These are phyloP conservation scores for Tylopilus felleus DNA, from an alignment of 768 basidiomycete genomes.

Conservation along the genomic window DNA sequence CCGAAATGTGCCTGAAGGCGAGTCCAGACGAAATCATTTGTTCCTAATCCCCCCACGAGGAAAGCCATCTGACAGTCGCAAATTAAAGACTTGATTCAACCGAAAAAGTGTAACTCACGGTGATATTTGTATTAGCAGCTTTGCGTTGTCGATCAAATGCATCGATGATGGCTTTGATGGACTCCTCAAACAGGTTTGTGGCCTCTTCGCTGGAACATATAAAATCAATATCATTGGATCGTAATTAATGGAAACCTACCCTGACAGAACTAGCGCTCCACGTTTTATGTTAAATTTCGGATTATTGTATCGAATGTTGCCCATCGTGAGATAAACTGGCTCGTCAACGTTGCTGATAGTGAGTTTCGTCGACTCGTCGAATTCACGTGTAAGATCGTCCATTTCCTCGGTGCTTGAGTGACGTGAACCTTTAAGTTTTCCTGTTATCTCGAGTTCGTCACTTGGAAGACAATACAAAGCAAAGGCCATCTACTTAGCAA, in stretches of 20 bases:
- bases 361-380: slow-evolving; percentile 10
- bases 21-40: slow-evolving; percentile 7
- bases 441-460: not conserved
- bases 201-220: slow-evolving; percentile 1
- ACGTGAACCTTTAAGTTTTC: slow-evolving; percentile 2
- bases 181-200: slow-evolving; percentile 3
- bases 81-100: not conserved
- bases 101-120: not conserved
- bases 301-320: not conserved
- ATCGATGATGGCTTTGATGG: slow-evolving; percentile 10
- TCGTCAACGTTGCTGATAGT: not conserved
- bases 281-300: slow-evolving; percentile 1
- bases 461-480: not conserved
- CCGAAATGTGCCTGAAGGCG: not conserved
- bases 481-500: slow-evolving; percentile 32
- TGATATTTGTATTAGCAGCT: not conserved
- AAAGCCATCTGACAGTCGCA: not conserved
- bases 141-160: slow-evolving; percentile 13
- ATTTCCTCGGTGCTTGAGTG: slow-evolving; percentile 4
- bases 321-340: not conserved
- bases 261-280: slow-evolving; percentile 5
- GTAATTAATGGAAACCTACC: not conserved
- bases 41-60: not conserved
- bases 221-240: not conserved
- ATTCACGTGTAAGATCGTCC: not conserved